Base-by-base conservation (phyloP, 371 early-diverging fungal genomes). In the Rhizopus stolonifer region DNA sequence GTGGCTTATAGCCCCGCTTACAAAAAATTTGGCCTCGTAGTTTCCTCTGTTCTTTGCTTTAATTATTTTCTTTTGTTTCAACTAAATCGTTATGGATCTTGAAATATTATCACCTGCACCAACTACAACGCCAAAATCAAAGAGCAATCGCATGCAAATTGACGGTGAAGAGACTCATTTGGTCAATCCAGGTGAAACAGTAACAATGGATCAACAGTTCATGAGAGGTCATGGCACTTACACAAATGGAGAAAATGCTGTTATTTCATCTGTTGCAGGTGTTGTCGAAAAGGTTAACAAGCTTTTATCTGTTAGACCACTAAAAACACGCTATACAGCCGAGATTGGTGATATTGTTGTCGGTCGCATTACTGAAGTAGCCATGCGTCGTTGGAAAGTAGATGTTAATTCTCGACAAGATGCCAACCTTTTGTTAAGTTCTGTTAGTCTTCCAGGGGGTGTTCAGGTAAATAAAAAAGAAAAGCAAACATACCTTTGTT, bases 261-360 rank as follows among this genome's bases (percentile, higher is more conserved):
- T 74, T 4, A 72, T 94, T 13, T 92, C 98, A 3, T 88, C 94
- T 4, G 90, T 96, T 19, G 90, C 93, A 10, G 99, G 99, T 50
- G 80, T 80, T 3, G 91, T 97, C 13, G 93, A 96, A 63, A 86
- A 92, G 44, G 94, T 98, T 53, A 99, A 99, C 81, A 95, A 96
- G 71, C 82, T 99, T 13, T 81, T 99, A 24, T 90, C 95, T 0
- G 95, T 99, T 26, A 80, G 82, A 29, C 88, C 99, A n/a, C 70
- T 96, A 38, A 86, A 91, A 40, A 75, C 91, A 50, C 81, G 96
- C 79, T 94, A 92, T 64, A 81, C 81, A 10, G 95, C 95, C 39
- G 95, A 98, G 62, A 92, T 99, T 57, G 99, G 99, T 45, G 99
- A 99, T 80, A 93, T 99, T 43, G 93, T 99, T 0, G 95, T 99